Evolutionary conservation across 2,329 filamentous ascomycete species (phyloP).

Genomic region (Lanzia echinophila): DNA sequence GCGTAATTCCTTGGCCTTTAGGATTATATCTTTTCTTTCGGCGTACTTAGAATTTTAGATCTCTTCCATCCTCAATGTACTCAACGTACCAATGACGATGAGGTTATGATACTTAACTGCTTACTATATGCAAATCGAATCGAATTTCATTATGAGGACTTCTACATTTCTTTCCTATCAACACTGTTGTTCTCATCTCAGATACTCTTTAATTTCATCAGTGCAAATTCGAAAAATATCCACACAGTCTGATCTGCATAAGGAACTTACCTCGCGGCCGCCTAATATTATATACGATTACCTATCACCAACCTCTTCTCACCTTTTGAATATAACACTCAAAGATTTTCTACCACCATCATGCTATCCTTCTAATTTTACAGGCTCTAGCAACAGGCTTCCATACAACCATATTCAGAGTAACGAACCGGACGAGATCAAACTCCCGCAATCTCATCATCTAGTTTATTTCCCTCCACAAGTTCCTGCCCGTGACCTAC

Average conservation of each 20-base stretch:
- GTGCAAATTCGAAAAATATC: constrained; percentile 4
- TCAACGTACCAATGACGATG: not conserved
- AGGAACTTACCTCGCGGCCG: constrained; percentile 21
- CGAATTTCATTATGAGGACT: constrained; percentile 10
- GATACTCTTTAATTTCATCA: not conserved
- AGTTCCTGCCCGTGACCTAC: constrained; percentile 52
- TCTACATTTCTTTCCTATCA: constrained; percentile 4
- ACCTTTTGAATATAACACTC: constrained; percentile 60
- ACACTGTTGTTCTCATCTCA: not conserved
- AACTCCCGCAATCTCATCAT: constrained; percentile 62
- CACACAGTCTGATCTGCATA: constrained; percentile 14
- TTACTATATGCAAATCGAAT: not conserved
- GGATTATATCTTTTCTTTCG: not conserved
- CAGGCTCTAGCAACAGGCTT: constrained; percentile 15
- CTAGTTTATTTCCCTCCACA: constrained; percentile 80
- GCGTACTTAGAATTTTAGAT: not conserved
- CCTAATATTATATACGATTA: constrained; percentile 37
- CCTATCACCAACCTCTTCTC: constrained; percentile 53
- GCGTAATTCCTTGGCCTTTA: constrained; percentile 1
- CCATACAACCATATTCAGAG: constrained; percentile 2
- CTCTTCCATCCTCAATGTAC: not conserved
- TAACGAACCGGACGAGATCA: not conserved
- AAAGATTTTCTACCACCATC: constrained; percentile 44
- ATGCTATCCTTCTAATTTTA: constrained; percentile 20
- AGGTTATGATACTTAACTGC: not conserved